A percentile compares a stretch with the other conserved stretches of the same genome.
phyloP scores from a whole-genome alignment of 257 asterid genomes.

The Eustoma russellianum region DNA sequence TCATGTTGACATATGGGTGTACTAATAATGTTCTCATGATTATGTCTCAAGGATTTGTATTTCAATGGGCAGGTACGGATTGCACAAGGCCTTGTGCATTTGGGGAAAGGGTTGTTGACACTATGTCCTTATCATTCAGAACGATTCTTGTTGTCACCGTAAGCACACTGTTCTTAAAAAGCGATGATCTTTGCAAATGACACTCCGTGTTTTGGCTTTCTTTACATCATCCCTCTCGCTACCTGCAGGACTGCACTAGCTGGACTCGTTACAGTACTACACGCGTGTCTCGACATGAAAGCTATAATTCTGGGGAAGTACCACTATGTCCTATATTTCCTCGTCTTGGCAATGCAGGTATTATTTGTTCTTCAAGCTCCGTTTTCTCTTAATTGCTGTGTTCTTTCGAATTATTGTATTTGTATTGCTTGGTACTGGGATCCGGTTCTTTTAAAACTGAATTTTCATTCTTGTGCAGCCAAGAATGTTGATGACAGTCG shows the following conservation, averaged over 20 bases:
- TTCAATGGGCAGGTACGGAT: constrained; percentile 67
- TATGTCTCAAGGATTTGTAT: neutral
- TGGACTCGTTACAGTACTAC: constrained; percentile 60
- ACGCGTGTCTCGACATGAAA: constrained; percentile 85
- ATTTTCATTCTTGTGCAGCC: constrained; percentile 42
- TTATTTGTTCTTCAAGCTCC: neutral
- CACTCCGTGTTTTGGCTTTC: neutral
- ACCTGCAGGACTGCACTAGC: constrained; percentile 66
- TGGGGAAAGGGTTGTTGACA: constrained; percentile 86
- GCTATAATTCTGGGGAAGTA: constrained; percentile 75
- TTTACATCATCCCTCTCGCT: neutral
- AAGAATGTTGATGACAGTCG: constrained; percentile 88
- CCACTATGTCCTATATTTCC: constrained; percentile 79
- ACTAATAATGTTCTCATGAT: constrained; percentile 7
- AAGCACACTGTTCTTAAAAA: constrained; percentile 16
- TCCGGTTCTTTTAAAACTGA: neutral
- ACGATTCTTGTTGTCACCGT: constrained; percentile 74
- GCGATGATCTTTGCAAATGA: neutral
- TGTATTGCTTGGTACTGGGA: neutral
- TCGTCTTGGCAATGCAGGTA: constrained; percentile 93
- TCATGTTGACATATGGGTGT: constrained; percentile 7
- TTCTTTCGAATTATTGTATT: neutral
- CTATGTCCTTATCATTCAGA: constrained; percentile 91
- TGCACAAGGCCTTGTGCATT: constrained; percentile 91
- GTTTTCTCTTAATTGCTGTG: constrained; percentile 5